phyloP scores from a whole-genome alignment of 2,329 filamentous ascomycete species.

The Emmonsiellopsis sp. region DNA sequence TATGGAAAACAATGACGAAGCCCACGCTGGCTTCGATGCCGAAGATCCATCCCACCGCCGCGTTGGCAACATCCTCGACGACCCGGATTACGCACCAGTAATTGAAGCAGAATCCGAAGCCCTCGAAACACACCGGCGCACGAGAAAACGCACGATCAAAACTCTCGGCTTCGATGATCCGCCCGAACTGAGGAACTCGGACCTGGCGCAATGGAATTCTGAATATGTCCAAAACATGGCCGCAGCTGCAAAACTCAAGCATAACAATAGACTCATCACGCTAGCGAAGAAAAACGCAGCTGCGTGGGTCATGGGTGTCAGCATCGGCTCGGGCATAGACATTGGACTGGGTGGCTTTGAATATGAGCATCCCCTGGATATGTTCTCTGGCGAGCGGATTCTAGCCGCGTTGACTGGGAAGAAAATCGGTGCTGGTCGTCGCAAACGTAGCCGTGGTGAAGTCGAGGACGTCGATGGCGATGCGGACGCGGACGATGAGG shows the following conservation, averaged over 20 bases:
- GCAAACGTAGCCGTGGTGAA: slow-evolving; percentile 20
- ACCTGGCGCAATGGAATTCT: slow-evolving; percentile 48
- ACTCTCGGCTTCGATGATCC: slow-evolving; percentile 38
- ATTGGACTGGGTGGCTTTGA: slow-evolving; percentile 32
- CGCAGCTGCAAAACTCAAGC: slow-evolving; percentile 35
- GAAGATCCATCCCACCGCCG: slow-evolving; percentile 13
- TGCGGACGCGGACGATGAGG: slow-evolving; percentile 11
- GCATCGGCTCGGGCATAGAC: slow-evolving; percentile 45
- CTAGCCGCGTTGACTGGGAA: slow-evolving; percentile 38
- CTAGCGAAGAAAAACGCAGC: slow-evolving; percentile 55
- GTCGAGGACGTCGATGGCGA: slow-evolving; percentile 17
- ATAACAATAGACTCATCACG: slow-evolving; percentile 28
- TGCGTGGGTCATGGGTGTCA: slow-evolving; percentile 49
- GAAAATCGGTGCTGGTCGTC: slow-evolving; percentile 10
- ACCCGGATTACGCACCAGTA: slow-evolving; percentile 13
- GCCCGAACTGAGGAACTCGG: slow-evolving; percentile 46
- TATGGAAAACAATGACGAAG: slow-evolving; percentile 3
- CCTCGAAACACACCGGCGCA: slow-evolving; percentile 17
- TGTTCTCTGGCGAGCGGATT: slow-evolving; percentile 50
- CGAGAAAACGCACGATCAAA: slow-evolving; percentile 26
- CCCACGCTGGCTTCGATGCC: slow-evolving; percentile 11
- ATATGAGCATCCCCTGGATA: slow-evolving; percentile 43
- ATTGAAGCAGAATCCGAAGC: slow-evolving; percentile 8
- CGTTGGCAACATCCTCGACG: neutral
- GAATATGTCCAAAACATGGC: slow-evolving; percentile 55